Base-by-base conservation (phyloP, 2,329 filamentous ascomycete genomes). In the Moelleriella libera region DNA sequence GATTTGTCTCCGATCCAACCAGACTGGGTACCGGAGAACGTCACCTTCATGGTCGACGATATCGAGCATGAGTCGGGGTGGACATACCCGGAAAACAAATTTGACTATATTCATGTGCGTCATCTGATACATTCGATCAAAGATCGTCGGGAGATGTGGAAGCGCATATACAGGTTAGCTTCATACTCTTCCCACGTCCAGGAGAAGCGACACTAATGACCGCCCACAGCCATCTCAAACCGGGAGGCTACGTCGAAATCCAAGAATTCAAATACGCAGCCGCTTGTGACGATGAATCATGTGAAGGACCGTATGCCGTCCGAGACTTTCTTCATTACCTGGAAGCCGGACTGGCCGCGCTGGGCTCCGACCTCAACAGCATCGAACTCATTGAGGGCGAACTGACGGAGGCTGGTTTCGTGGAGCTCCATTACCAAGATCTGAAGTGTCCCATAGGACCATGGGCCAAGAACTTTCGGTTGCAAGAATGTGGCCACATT, bases 1-100 rank as follows among this genome's bases (percentile, higher is more conserved):
- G 72, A 75, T 51, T 58, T 75, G 2, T 75, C 72, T 1, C 71
- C 71, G 1, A 75, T 75, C 41, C 72, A 75, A 45, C 71, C 72
- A 0, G 68, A 68, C 44, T 71, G 68, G 56, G 69, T 75, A 0
- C 71, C 71, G 2, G 63, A 68, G 46, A 75, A 75, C 47, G 68
- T 71, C n/a, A 63, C 66, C 29, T 75, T 75, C 51, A 64, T 70
- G 29, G 68, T 75, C 40, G 71, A 74, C 55, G 72, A 75, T 52
- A 69, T 75, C 46, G 72, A 75, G 50, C 66, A 69, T 43, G 65
- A 66, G 45, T 69, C 68, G 14, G 71, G 72, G 12, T 75, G 71
- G 72, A 63, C 66, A 3, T 67, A 72, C 48, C 58, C 63, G 5
- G 64, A 68, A 5, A 59, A 68, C 50, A 60, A 62, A 12, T 72